Base-by-base conservation (phyloP, 179 eudicot species). In the Kewa caespitosa region DNA sequence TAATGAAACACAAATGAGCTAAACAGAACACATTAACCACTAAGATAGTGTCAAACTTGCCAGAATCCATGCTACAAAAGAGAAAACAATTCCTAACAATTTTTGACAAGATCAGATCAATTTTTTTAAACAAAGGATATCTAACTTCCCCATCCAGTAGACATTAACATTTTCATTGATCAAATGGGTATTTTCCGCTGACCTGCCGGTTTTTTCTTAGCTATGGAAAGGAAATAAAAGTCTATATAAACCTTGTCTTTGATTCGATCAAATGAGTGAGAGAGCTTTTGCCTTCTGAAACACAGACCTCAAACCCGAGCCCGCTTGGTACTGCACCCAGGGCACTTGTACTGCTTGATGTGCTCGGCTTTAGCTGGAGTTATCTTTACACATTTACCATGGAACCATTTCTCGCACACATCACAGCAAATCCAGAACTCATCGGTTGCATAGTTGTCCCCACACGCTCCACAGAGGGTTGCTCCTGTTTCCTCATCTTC, bases 341-440 rank as follows among this genome's bases (percentile, higher is more conserved):
- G 97, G 82, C 97, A 92, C 81, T 92, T 89, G 87, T 89, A 92
- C 55, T 91, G 91, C 85, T 88, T 89, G 83, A 92, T 89, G 80
- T 89, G 90, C 82, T 88, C 90, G 0, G 97, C 96, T 80, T 89
- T 91, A 17, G 96, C 96, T 50, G 92, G 92, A 15, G 96, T 91
- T 75, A 92, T 85, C 79, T 89, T 92, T 64, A 92, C 94, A 80
- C 96, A 91, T 82, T 86, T 84, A 18, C 94, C 93, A 82, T 89
- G 96, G 84, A 91, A 92, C 96, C 96, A 92, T 77, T 72, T 85
- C 81, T 91, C 97, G 37, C 97, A 92, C 12, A 86, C 73, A 28
- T 92, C 94, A 66, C 97, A 92, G 82, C 92, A 88, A 39, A 92
- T 92, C 97, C 97, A 91, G 76, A 91, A 92, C 69, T 87, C 93